Evolutionary conservation across 768 basidiomycete genomes (phyloP).

Genomic region (Leccinum olivaceopallidum): DNA sequence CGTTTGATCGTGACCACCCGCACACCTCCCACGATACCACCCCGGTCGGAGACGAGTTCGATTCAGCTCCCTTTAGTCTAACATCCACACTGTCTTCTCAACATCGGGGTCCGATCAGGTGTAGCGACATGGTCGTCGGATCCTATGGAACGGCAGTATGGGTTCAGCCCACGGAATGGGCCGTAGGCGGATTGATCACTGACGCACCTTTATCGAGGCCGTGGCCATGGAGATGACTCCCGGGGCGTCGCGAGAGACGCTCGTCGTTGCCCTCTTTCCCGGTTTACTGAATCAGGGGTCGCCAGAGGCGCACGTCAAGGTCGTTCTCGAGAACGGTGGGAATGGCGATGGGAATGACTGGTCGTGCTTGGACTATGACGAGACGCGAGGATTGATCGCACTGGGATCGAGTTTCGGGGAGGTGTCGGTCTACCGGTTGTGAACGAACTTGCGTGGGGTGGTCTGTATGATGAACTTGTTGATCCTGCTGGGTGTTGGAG

Average conservation of each 20-base stretch:
- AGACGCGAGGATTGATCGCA: conserved; percentile 52
- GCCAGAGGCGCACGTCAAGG: conserved; percentile 28
- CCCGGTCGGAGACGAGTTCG: conserved; percentile 23
- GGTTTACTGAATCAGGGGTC: conserved; percentile 34
- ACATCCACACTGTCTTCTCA: conserved; percentile 36
- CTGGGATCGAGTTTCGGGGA: conserved; percentile 51
- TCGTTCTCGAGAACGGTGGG: conserved; percentile 33
- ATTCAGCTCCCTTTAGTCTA: conserved; percentile 51
- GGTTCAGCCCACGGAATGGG: conserved; percentile 56
- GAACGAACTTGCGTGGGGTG: conserved; percentile 3
- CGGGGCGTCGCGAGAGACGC: conserved; percentile 33
- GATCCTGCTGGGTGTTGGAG: conserved; percentile 1
- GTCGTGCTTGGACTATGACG: conserved; percentile 64
- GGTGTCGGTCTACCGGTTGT: conserved; percentile 38
- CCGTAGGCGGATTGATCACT: conserved; percentile 39
- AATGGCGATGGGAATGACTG: conserved; percentile 31
- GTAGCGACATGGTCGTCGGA: conserved; percentile 54
- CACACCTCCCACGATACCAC: conserved; percentile 5
- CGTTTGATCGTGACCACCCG: conserved; percentile 24
- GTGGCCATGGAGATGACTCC: conserved; percentile 15
- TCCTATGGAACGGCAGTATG: conserved; percentile 59
- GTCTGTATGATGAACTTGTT: not conserved
- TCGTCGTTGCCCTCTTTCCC: conserved; percentile 52
- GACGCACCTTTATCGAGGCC: conserved; percentile 15
- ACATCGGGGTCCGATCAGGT: conserved; percentile 52